Evolutionary conservation across 1,284 basidiomycete species (phyloP).

Genomic region (Meripilus lineatus): DNA sequence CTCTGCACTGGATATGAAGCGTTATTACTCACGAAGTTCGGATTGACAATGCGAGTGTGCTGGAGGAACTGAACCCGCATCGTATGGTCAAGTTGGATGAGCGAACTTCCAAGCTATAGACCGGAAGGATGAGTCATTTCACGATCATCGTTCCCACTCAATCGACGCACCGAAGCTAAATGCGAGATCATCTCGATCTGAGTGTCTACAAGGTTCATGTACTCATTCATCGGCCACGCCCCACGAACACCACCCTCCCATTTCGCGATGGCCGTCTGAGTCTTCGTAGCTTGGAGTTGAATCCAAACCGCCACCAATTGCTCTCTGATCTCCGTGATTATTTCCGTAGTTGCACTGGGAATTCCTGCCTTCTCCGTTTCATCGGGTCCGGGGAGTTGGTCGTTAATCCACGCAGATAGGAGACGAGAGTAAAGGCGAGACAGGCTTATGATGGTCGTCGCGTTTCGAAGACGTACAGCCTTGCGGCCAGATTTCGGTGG

Average conservation of each 20-base stretch:
- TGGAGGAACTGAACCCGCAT: slow-evolving; percentile 35
- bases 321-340: slow-evolving; percentile 26
- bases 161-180: slow-evolving; percentile 34
- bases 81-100: slow-evolving; percentile 34
- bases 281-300: slow-evolving; percentile 33
- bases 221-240: slow-evolving; percentile 45
- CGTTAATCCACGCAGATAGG: slow-evolving; percentile 40
- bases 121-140: slow-evolving; percentile 3
- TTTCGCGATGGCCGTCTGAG: slow-evolving; percentile 35
- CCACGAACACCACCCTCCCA: slow-evolving; percentile 48
- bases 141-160: neutral
- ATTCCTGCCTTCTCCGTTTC: slow-evolving; percentile 13
- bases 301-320: slow-evolving; percentile 30
- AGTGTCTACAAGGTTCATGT: slow-evolving; percentile 35
- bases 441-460: slow-evolving; percentile 34
- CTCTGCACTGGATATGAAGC: neutral
- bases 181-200: slow-evolving; percentile 39
- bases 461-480: slow-evolving; percentile 43
- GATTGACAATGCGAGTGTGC: slow-evolving; percentile 42
- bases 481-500: slow-evolving; percentile 46
- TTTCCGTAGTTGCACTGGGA: slow-evolving; percentile 13
- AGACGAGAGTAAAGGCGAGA: slow-evolving; percentile 38
- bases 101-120: slow-evolving; percentile 35
- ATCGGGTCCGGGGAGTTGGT: slow-evolving; percentile 11
- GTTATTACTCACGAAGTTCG: slow-evolving; percentile 35